Percentiles rank a stretch among this genome's conserved stretches.
phyloP scores from a whole-genome alignment of 805 yeast genomes.

The Kazachstania kunashirensis region DNA sequence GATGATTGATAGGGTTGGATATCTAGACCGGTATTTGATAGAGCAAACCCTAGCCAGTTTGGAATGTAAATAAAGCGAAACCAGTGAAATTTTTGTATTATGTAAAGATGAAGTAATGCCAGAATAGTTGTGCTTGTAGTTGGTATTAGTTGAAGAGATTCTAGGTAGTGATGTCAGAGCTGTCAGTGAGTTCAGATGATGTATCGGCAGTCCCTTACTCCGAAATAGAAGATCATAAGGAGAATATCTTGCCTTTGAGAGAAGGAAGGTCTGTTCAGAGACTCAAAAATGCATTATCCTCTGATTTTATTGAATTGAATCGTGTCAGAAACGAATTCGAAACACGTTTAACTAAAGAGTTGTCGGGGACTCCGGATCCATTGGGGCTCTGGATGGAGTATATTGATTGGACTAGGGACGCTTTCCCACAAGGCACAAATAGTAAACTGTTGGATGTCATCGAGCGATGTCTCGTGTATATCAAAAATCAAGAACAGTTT shows the following conservation, averaged over 20 bases:
- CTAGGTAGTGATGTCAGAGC: no score
- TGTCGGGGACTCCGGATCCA: conserved; percentile 71
- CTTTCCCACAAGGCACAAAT: conserved; percentile 56
- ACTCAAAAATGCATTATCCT: conserved; percentile 36
- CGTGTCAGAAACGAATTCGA: conserved; percentile 35
- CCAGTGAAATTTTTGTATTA: no score
- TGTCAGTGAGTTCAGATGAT: no score
- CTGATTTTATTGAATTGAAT: conserved; percentile 7
- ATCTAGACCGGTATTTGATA: no score
- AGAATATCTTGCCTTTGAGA: conserved; percentile 56
- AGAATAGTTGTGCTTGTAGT: no score
- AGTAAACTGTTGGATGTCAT: conserved; percentile 57
- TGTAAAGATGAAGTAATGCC: no score
- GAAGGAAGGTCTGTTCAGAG: conserved; percentile 63
- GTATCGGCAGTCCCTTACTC: conserved; percentile 33
- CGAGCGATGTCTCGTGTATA: conserved; percentile 62
- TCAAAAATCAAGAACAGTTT: conserved; percentile 54
- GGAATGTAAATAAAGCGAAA: no score
- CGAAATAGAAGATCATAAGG: conserved; percentile 55
- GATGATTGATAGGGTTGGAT: no score
- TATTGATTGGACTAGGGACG: conserved; percentile 56
- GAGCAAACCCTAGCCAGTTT: no score
- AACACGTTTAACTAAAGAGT: conserved; percentile 30
- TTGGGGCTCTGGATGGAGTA: conserved; percentile 61
- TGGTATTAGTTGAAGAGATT: no score